Evolutionary conservation across 2,329 filamentous ascomycete species (phyloP).

Genomic region (Botrytis paeoniae): DNA sequence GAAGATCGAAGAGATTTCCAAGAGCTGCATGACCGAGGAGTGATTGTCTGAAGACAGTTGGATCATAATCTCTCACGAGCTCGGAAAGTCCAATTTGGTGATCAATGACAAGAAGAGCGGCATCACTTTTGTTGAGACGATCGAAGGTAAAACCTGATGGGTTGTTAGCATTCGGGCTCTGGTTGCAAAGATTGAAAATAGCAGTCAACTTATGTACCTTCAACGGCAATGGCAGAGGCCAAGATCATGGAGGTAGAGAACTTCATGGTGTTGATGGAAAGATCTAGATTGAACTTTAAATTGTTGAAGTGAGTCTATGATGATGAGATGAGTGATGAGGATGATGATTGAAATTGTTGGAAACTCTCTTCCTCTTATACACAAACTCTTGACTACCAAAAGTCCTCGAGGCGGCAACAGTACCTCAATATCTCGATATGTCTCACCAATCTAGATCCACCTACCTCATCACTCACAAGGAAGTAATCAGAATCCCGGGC

Average conservation of each 20-base stretch:
- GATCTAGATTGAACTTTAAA: background rate
- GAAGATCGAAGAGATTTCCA: constrained; percentile 63
- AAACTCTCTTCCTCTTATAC: constrained; percentile 7
- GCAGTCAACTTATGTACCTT: constrained; percentile 23
- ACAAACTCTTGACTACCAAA: background rate
- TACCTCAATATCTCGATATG: no score
- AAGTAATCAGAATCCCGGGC: background rate
- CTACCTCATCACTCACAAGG: background rate
- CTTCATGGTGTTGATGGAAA: constrained; percentile 30
- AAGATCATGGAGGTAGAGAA: constrained; percentile 23
- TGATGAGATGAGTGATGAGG: background rate
- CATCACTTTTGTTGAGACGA: constrained; percentile 40
- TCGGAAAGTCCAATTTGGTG: constrained; percentile 58
- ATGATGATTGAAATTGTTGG: background rate
- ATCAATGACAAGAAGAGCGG: constrained; percentile 56
- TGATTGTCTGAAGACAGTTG: constrained; percentile 62
- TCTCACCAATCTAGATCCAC: background rate
- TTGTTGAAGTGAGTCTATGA: background rate
- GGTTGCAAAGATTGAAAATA: background rate
- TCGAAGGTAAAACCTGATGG: constrained; percentile 32
- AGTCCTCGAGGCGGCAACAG: background rate
- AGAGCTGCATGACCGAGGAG: constrained; percentile 66
- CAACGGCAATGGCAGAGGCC: constrained; percentile 24
- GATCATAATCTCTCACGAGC: constrained; percentile 63
- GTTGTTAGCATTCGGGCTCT: background rate